phyloP scores from a whole-genome alignment of 2,329 filamentous ascomycete genomes.

The Colletotrichum abscissum region DNA sequence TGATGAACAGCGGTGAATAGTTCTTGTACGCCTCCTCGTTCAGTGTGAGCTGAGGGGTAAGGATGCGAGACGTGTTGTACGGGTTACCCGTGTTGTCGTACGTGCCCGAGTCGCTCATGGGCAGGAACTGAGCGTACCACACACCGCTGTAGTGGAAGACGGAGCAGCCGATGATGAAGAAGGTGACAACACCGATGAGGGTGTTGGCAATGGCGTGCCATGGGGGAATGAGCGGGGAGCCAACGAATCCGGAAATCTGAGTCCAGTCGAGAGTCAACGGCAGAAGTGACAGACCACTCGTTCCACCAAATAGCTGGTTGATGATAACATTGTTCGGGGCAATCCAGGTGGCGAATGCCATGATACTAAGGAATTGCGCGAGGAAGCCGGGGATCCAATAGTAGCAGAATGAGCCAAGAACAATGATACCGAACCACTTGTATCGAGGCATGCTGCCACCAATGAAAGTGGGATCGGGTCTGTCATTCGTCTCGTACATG shows the following conservation, averaged over 20 bases:
- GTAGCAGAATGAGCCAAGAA: slow-evolving; percentile 69
- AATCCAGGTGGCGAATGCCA: slow-evolving; percentile 79
- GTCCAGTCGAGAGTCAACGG: slow-evolving; percentile 84
- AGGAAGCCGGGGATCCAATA: slow-evolving; percentile 78
- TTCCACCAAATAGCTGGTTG: slow-evolving; percentile 80
- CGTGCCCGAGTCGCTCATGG: slow-evolving; percentile 76
- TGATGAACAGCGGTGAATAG: slow-evolving; percentile 77
- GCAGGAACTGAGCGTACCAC: slow-evolving; percentile 74
- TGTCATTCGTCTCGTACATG: slow-evolving; percentile 72
- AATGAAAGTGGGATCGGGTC: slow-evolving; percentile 61
- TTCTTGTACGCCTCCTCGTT: slow-evolving; percentile 71
- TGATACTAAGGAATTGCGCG: slow-evolving; percentile 75
- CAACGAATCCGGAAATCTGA: slow-evolving; percentile 75
- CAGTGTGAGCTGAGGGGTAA: slow-evolving; percentile 71
- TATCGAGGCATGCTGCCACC: slow-evolving; percentile 76
- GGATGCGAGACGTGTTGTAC: slow-evolving; percentile 74
- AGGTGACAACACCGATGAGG: slow-evolving; percentile 72
- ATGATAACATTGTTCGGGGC: slow-evolving; percentile 74
- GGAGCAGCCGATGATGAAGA: slow-evolving; percentile 70
- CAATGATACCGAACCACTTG: slow-evolving; percentile 70
- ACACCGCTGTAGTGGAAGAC: slow-evolving; percentile 73
- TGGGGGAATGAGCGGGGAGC: slow-evolving; percentile 76
- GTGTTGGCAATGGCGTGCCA: slow-evolving; percentile 83
- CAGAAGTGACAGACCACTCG: slow-evolving; percentile 73
- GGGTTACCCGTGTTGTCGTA: slow-evolving; percentile 76